Base-by-base conservation (phyloP, 495 filamentous ascomycete genomes). In the Penicillium crystallinum region DNA sequence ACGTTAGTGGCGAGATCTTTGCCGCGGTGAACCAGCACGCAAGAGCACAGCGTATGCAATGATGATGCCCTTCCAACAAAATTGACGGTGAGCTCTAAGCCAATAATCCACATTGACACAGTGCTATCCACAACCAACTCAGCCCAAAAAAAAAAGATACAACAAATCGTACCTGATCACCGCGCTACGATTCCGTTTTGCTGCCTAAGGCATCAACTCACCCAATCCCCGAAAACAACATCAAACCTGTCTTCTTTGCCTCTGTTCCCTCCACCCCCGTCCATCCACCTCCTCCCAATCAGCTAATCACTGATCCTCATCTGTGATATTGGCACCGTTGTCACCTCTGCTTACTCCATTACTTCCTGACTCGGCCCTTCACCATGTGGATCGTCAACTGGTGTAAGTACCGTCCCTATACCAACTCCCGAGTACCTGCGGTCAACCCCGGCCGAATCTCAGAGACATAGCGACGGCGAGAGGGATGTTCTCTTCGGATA, bases 351-450 rank as follows among this genome's bases (percentile, higher is more conserved):
- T 34, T 37, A 23, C 30, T 57, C 43, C 21, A 30, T 52, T 46
- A 29, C 23, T 31, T 43, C 34, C 23, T 35, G 43, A 45, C 30
- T 45, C 42, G 36, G 43, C 48, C 58, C 27, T 55, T 57, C 78
- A 81, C 66, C 53, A 96, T 97, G 92, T 96, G 89, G 91, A 86
- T 97, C 67, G 68, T 95, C 58, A 90, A 90, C 82, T 97, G 92
- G 91, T 95, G 89, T 93, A 88, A 70, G 88, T 78, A 42, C 18
- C 66, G n/a, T 40, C 30, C 46, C 44, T 45, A 36, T 40, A 38
- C 42, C 45, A 57, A 59, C 60, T 45, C 33, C 41, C 40, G 25
- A 43, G 15, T 53, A 52, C 43, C n/a, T 43, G 40, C 40, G 6
- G 23, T 10, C 23, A 43, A n/a, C n/a, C n/a, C n/a, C n/a, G n/a